Base-by-base conservation (phyloP, 768 basidiomycete species). In the Calocybe indica region DNA sequence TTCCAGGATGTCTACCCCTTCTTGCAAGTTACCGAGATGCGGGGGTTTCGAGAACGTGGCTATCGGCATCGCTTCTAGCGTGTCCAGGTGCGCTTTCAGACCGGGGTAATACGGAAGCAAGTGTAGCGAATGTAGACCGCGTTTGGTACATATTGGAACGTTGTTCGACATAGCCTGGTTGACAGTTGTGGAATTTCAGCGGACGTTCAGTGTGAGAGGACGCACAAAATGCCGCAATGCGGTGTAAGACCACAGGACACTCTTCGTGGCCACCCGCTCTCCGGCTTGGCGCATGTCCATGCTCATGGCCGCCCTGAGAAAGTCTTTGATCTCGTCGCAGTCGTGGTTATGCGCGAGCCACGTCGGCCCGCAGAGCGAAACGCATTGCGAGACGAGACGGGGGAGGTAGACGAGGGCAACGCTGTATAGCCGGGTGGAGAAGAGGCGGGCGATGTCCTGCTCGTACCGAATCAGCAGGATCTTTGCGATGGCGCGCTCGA, bases 281-380 rank as follows among this genome's bases (percentile, higher is more conserved):
- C 85, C 86, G 0, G 83, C 82, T 62, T 88, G 83, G 29, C 86
- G 74, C 63, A 88, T 73, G 59, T 88, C 85, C 85, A 88, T 87
- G 50, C 74, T 75, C 51, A 88, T 78, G 40, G 75, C 76, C 1
- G 79, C 72, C 12, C 85, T 72, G 62, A 87, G 80, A 60, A 85
- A 86, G 56, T 88, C 85, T 51, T 84, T 87, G 59, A 88, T 72
- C 48, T 83, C 84, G 48, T 87, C 85, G 43, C 63, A 72, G 49
- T 82, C 79, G 6, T 83, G 71, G 50, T 87, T 87, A 57, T 74
- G 69, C 0, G 82, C 83, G 14, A 81, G 67, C 85, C 85, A 88
- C 22, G 78, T 75, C 0, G 83, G 82, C 0, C 83, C 82, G 1
- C 73, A 76, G 22, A 83, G 71, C 10, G 76, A 69, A 40, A 77